Evolutionary conservation across 2,329 filamentous ascomycete genomes (phyloP), one percentile per base, ranked within the genome.

Genomic region (Boeremia lycopersici): DNA sequence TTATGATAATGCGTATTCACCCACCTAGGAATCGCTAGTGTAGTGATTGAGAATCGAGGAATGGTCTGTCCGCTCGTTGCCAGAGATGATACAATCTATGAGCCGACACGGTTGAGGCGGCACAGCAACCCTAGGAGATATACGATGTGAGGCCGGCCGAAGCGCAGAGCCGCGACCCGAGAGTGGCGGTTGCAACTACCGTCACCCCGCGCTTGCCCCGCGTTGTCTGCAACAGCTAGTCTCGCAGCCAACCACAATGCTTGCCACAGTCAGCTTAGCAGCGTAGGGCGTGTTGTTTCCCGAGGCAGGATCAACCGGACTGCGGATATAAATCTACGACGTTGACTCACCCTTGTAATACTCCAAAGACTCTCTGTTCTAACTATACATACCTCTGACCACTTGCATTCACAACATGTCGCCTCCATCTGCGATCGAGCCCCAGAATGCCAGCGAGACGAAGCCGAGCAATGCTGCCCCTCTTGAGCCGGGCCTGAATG

Each of bases 391-490:
- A 28, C 17, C 26, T 52, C n/a, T 34, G n/a, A 15, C 10, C 28
- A 35, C 8, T 42, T n/a, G 23, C 17, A 43, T 5, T 10, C 13
- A 40, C 36, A 40, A 9, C 31, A 69, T 71, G 68, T 53, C 68
- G 11, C 72, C 72, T 25, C 72, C 72, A 19, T 72, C 71, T 11
- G 72, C 72, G 36, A 70, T 61, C 17, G 63, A 69, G 42, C 60
- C 69, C 4, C 60, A 64, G 26, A 64, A 62, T 56, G 63, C 61
- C 41, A 60, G 61, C 33, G 61, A 63, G 11, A 52, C 50, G 8
- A 73, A 68, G 55, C 60, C 64, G 7, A 66, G 68, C n/a, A 69
- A 64, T 19, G 53, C 59, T 28, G 68, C 68, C 9, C 63, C 72
- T 2, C 66, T 67, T 8, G 72, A 74, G 50, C 70, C 72, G 35